These are phyloP conservation scores for Candolleomyces efflorescens DNA, from an alignment of 768 basidiomycete species.

Conservation along the genomic window DNA sequence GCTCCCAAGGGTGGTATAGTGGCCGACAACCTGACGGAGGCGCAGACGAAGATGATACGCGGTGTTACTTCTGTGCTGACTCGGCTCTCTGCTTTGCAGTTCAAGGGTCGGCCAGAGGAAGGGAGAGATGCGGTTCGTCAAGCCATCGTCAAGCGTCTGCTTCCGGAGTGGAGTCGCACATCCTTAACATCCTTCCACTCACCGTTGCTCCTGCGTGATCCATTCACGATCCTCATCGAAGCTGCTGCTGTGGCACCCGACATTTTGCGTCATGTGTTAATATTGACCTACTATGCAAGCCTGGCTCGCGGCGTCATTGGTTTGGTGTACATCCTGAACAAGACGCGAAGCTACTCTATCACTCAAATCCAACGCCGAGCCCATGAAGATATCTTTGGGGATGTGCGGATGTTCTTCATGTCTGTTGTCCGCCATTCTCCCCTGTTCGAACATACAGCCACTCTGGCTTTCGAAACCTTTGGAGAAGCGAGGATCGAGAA, in stretches of 20 bases:
- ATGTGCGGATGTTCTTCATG: slow-evolving; percentile 86
- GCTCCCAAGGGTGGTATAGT: slow-evolving; percentile 40
- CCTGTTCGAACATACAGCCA: slow-evolving; percentile 81
- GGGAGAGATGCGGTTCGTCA: slow-evolving; percentile 75
- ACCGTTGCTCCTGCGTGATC: slow-evolving; percentile 85
- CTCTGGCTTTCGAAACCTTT: slow-evolving; percentile 71
- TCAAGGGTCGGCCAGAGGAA: slow-evolving; percentile 67
- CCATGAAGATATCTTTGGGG: slow-evolving; percentile 75
- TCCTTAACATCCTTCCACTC: slow-evolving; percentile 80
- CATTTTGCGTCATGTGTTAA: slow-evolving; percentile 83
- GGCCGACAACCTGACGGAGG: slow-evolving; percentile 75
- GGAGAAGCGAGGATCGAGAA: slow-evolving; percentile 85
- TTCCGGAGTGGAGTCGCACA: slow-evolving; percentile 90
- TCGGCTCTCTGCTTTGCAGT: slow-evolving; percentile 61
- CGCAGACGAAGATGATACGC: slow-evolving; percentile 72
- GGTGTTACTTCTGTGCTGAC: slow-evolving; percentile 69
- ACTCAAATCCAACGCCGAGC: slow-evolving; percentile 40
- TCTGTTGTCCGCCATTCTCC: slow-evolving; percentile 88
- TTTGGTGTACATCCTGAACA: slow-evolving; percentile 77
- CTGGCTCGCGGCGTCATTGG: slow-evolving; percentile 85
- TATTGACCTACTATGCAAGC: slow-evolving; percentile 86
- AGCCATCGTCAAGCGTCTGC: slow-evolving; percentile 81
- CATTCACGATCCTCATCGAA: slow-evolving; percentile 86
- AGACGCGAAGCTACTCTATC: slow-evolving; percentile 53
- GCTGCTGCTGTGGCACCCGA: slow-evolving; percentile 87